Evolutionary conservation across 352 stramenopile genomes (phyloP).

Genomic region (Globisporangium mamillatum): DNA sequence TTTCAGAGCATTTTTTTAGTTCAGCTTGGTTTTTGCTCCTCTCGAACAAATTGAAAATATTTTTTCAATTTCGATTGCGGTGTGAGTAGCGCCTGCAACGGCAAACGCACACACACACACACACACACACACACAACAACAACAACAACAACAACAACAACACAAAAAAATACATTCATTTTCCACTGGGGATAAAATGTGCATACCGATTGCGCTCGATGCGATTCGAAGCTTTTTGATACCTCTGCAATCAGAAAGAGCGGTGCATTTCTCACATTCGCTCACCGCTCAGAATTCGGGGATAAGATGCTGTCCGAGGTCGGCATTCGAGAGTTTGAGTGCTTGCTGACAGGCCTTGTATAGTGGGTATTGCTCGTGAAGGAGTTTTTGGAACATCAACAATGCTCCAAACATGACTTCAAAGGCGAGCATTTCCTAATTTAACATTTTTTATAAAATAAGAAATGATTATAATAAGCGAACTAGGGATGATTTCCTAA

Average conservation of each 20-base stretch:
- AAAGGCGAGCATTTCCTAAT: not conserved
- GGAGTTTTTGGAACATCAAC: not conserved
- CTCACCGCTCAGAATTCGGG: not conserved
- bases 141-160: too few relatives aligned
- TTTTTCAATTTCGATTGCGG: not conserved
- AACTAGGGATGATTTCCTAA: not conserved
- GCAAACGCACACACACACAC: not conserved
- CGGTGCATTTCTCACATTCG: not conserved
- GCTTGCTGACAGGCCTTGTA: not conserved
- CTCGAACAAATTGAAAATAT: not conserved
- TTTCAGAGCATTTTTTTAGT: not conserved
- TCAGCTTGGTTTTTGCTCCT: not conserved
- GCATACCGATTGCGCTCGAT: not conserved
- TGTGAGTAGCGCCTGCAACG: not conserved
- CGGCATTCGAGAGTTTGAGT: not conserved
- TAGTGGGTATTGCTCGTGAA: not conserved
- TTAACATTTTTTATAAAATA: not conserved
- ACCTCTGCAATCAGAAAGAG: not conserved
- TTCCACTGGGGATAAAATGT: too few relatives aligned
- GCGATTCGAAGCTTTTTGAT: not conserved
- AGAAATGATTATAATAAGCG: not conserved
- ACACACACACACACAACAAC: too few relatives aligned
- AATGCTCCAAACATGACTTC: not conserved
- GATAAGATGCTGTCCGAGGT: not conserved
- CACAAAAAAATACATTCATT: too few relatives aligned